Evolutionary conservation across 2,329 filamentous ascomycete genomes (phyloP).

Genomic region (Beauveria sp.): DNA sequence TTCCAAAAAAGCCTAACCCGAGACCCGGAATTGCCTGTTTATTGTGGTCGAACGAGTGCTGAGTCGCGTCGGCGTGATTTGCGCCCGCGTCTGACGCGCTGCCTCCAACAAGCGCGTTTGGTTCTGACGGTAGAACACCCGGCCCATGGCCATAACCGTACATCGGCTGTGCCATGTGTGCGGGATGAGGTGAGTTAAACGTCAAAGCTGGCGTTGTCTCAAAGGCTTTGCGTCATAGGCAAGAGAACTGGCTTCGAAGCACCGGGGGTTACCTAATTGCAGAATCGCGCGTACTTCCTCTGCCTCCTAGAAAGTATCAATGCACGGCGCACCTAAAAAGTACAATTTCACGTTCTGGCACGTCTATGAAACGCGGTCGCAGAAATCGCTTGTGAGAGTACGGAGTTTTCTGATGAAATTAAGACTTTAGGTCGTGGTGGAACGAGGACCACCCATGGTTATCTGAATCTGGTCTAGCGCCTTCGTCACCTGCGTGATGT

Average conservation of each 20-base stretch:
- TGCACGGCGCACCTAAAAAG: neutral
- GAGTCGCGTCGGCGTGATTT: neutral
- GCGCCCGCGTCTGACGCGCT: neutral
- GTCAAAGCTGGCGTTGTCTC: neutral
- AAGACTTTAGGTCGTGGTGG: constrained; percentile 1
- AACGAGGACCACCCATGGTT: neutral
- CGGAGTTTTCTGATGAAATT: constrained; percentile 2
- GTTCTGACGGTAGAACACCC: neutral
- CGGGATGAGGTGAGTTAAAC: neutral
- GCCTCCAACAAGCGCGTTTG: neutral
- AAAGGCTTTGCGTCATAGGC: neutral
- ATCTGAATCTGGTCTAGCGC: constrained; percentile 3
- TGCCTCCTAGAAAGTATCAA: neutral
- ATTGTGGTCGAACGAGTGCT: constrained; percentile 14
- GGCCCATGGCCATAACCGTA: neutral
- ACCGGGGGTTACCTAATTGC: neutral
- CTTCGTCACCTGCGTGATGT: neutral
- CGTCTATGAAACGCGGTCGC: neutral
- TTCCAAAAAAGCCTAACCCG: constrained; percentile 13
- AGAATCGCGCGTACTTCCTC: neutral
- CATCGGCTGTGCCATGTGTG: neutral
- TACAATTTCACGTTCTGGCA: too few species aligned
- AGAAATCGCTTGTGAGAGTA: neutral
- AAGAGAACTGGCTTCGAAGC: neutral
- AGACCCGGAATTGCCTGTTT: constrained; percentile 20